Base-by-base conservation (phyloP, 2,329 filamentous ascomycete genomes). In the Achaetomium macrosporum region DNA sequence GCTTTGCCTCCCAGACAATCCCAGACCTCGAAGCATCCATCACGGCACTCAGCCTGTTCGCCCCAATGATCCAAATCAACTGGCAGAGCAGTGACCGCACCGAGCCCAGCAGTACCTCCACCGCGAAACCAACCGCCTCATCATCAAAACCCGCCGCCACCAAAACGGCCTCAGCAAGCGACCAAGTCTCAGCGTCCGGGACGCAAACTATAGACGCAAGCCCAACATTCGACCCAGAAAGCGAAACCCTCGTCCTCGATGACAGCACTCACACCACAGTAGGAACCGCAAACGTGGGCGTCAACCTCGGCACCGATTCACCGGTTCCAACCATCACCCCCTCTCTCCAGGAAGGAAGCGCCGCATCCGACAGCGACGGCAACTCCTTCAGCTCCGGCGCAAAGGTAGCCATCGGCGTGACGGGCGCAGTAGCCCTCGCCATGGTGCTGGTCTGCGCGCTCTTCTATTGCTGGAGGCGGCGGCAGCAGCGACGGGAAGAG, bases 41-140 rank as follows among this genome's bases (percentile, higher is more conserved):
- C 31, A 59, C 61, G 1, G 57, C 55, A 2, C 55, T 64, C 50
- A 62, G 49, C 35, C 50, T 65, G 2, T 58, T 57, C 17, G 63
- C 63, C 2, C 61, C 62, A 15, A 62, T 65, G 61, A 60, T 65
- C 47, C 62, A 64, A 50, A 61, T 65, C 54, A 64, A 64, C 57
- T 64, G 57, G 54, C 62, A 64, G 40, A 60, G 58, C 50, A 60
- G 54, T 42, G 62, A 64, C 40, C 53, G 53, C 5, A 50, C 52
- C 25, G 20, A 41, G 5, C 33, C 56, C 12, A 25, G 25, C 25
- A 25, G 25, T 25, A 19, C 51, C 31, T 47, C 56, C 7, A 51
- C 45, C 15, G 3, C 15, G 8, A n/a, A 13, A 5, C 6, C 15
- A 2, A 33, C 19, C 29, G 42, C 25, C 31, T 47, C 5, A n/a